These are phyloP conservation scores for Protomyces pachydermus DNA, from an alignment of 1,139 yeast genomes.

Conservation along the genomic window DNA sequence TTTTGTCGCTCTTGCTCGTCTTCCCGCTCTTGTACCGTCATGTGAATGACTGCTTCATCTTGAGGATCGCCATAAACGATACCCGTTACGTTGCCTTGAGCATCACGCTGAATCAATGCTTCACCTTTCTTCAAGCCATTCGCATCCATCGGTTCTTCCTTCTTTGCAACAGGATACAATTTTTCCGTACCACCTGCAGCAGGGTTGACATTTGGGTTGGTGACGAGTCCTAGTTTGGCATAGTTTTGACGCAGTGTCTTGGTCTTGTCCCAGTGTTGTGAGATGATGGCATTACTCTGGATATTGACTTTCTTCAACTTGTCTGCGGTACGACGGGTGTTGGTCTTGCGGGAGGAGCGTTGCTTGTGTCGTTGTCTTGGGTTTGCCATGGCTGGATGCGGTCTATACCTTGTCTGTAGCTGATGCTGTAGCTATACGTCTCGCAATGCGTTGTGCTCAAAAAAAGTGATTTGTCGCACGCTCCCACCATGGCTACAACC, in stretches of 20 bases:
- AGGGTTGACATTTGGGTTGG: constrained; percentile 5
- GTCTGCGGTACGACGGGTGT: constrained; percentile 20
- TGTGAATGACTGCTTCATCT: background rate
- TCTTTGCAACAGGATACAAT: constrained; percentile 22
- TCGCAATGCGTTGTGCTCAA: too few species aligned
- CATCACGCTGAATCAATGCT: constrained; percentile 74
- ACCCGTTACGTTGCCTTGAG: constrained; percentile 60
- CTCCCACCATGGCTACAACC: too few species aligned
- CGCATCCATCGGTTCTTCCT: constrained; percentile 4
- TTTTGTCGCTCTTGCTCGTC: constrained; percentile 38
- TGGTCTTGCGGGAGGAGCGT: constrained; percentile 19
- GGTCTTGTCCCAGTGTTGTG: constrained; percentile 81
- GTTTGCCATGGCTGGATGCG: constrained; percentile 16
- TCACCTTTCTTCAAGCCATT: constrained; percentile 53
- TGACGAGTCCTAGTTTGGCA: constrained; percentile 22
- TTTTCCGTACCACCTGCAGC: constrained; percentile 11
- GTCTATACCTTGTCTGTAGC: background rate
- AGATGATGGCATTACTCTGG: constrained; percentile 64
- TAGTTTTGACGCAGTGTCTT: constrained; percentile 75
- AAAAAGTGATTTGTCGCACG: too few species aligned
- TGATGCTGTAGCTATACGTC: too few species aligned
- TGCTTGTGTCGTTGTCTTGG: constrained; percentile 27
- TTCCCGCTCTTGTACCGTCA: background rate
- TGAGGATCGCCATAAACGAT: constrained; percentile 63
- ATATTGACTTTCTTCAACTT: constrained; percentile 26